Evolutionary conservation across 257 asterid species (phyloP).

Genomic region (Solanum piurae): DNA sequence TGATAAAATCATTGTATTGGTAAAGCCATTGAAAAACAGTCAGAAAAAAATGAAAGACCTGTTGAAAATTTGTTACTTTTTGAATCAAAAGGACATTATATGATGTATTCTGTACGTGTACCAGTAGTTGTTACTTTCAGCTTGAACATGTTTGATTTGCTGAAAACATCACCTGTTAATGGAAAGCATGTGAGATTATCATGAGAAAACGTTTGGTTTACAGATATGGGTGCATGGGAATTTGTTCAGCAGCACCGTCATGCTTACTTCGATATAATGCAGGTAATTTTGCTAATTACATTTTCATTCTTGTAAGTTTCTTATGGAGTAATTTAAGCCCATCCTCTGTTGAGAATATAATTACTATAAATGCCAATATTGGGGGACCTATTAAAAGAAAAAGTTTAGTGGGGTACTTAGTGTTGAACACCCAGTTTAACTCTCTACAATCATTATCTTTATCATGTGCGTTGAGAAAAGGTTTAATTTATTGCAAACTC

Average conservation of each 20-base stretch:
- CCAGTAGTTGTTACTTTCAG: neutral
- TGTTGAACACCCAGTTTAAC: neutral
- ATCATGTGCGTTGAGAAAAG: neutral
- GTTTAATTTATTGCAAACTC: neutral
- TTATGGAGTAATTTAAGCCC: neutral
- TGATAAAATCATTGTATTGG: neutral
- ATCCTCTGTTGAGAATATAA: neutral
- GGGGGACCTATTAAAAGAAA: neutral
- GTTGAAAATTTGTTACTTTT: neutral
- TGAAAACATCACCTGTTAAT: neutral
- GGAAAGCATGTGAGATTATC: neutral
- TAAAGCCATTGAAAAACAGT: neutral
- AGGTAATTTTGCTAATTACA: slow-evolving; percentile 35
- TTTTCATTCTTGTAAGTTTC: neutral
- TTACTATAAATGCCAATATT: neutral
- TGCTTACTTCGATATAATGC: slow-evolving; percentile 96
- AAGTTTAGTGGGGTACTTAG: neutral
- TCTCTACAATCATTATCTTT: neutral
- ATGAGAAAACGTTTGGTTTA: neutral
- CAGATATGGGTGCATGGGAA: slow-evolving; percentile 91
- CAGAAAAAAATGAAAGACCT: neutral
- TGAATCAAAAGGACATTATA: neutral
- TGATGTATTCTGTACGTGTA: neutral
- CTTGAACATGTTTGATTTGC: neutral
- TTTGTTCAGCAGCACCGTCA: slow-evolving; percentile 75